These are phyloP conservation scores for Immersiella caudata DNA, from an alignment of 495 filamentous ascomycete genomes.

Conservation along the genomic window DNA sequence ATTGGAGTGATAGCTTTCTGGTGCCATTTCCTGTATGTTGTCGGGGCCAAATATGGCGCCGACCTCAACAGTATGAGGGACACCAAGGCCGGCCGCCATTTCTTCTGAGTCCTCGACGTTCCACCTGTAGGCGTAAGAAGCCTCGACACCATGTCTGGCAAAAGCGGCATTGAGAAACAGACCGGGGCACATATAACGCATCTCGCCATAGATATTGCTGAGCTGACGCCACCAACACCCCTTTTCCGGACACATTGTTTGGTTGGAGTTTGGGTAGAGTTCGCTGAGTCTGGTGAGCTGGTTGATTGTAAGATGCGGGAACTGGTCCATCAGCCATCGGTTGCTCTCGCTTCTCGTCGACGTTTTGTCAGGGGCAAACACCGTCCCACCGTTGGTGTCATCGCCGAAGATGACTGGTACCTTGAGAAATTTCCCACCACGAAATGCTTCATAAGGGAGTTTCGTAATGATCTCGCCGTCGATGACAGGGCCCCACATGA, in stretches of 20 bases:
- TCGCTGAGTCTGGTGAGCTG: slow-evolving; percentile 60
- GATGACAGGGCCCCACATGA: slow-evolving; percentile 58
- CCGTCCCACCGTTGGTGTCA: slow-evolving; percentile 70
- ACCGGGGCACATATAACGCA: slow-evolving; percentile 73
- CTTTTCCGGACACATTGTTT: slow-evolving; percentile 42
- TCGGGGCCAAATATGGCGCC: slow-evolving; percentile 61
- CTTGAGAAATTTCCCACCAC: slow-evolving; percentile 62
- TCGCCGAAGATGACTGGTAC: slow-evolving; percentile 73
- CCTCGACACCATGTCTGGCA: slow-evolving; percentile 36
- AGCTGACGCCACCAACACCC: slow-evolving; percentile 63
- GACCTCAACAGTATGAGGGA: slow-evolving; percentile 64
- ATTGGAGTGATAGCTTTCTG: slow-evolving; percentile 55
- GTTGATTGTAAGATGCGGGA: slow-evolving; percentile 55
- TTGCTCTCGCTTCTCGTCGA: slow-evolving; percentile 49
- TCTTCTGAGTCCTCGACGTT: slow-evolving; percentile 60
- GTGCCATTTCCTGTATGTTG: slow-evolving; percentile 36
- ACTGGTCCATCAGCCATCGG: slow-evolving; percentile 65
- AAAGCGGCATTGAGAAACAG: slow-evolving; percentile 57
- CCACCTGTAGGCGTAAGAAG: slow-evolving; percentile 67
- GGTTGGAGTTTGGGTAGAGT: slow-evolving; percentile 63
- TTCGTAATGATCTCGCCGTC: slow-evolving; percentile 62
- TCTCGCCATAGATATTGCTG: slow-evolving; percentile 67
- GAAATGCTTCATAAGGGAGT: slow-evolving; percentile 62
- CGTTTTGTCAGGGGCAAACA: slow-evolving; percentile 60
- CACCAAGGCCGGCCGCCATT: slow-evolving; percentile 57